phyloP scores from a whole-genome alignment of 805 yeast genomes.

The Yarrowia hollandica region DNA sequence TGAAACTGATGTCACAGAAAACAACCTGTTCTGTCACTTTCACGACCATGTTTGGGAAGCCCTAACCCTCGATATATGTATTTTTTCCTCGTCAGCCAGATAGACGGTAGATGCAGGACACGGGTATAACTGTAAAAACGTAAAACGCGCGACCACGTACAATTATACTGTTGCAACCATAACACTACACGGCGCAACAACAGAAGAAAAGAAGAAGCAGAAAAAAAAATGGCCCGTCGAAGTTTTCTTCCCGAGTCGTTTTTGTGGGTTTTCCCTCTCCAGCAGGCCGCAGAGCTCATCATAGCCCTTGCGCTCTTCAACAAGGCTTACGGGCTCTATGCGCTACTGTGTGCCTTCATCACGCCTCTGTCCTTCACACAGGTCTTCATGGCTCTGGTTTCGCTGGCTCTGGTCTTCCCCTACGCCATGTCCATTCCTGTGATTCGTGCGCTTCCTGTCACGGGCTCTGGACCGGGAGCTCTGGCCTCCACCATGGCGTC shows the following conservation, averaged over 20 bases:
- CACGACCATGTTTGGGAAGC: no score
- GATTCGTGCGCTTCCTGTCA: constrained; percentile 22
- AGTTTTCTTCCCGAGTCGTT: constrained; percentile 26
- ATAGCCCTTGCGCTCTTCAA: constrained; percentile 24
- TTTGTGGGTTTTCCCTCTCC: constrained; percentile 24
- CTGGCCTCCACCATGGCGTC: constrained; percentile 22
- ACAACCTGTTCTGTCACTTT: no score
- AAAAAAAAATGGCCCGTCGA: constrained; percentile 5
- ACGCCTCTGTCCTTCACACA: constrained; percentile 19
- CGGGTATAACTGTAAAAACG: no score
- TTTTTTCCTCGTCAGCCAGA: no score
- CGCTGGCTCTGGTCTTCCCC: constrained; percentile 10
- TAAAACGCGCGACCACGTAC: no score
- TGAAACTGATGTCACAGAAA: no score
- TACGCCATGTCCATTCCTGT: constrained; percentile 23
- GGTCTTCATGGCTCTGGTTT: constrained; percentile 18
- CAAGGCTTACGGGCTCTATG: constrained; percentile 28
- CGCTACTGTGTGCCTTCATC: constrained; percentile 16
- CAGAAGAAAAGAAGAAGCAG: no score
- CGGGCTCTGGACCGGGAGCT: constrained; percentile 1
- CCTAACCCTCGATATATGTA: no score
- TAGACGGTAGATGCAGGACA: no score
- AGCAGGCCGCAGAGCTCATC: constrained; percentile 28
- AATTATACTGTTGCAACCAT: no score
- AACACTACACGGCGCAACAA: no score